These are phyloP conservation scores for Coleophoma crateriformis DNA, from an alignment of 2,329 filamentous ascomycete species.

Conservation along the genomic window DNA sequence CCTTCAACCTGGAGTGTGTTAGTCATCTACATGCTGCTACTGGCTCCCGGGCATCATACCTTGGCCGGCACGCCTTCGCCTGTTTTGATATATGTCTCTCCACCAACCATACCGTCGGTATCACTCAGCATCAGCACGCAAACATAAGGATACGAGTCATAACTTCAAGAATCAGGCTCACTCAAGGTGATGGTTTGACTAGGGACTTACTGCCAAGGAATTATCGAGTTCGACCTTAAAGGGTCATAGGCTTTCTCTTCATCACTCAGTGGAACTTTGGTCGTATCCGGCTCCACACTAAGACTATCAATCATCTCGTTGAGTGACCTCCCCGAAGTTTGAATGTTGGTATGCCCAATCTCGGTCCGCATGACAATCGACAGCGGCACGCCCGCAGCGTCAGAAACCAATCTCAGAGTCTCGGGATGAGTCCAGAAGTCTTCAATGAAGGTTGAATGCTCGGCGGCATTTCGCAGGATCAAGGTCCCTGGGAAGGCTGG, in stretches of 20 bases:
- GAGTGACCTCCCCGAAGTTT: conserved; percentile 10
- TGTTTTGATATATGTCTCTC: conserved; percentile 51
- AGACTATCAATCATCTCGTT: conserved; percentile 11
- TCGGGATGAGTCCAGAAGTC: conserved; percentile 21
- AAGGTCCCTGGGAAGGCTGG: conserved; percentile 10
- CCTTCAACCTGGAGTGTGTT: conserved; percentile 10
- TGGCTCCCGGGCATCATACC: conserved; percentile 16
- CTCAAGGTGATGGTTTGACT: not conserved
- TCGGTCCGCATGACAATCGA: conserved; percentile 19
- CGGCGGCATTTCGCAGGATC: conserved; percentile 15
- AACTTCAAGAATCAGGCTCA: conserved; percentile 3
- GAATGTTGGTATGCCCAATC: conserved; percentile 23
- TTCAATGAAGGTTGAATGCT: conserved; percentile 17
- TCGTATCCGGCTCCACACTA: conserved; percentile 11
- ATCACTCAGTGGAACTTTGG: conserved; percentile 11
- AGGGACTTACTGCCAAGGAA: conserved; percentile 19
- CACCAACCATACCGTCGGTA: conserved; percentile 34
- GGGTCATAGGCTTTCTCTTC: conserved; percentile 13
- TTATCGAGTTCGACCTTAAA: conserved; percentile 12
- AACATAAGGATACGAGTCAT: conserved; percentile 38
- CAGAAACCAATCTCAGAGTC: conserved; percentile 17
- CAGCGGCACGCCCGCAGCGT: conserved; percentile 16
- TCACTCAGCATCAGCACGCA: conserved; percentile 40
- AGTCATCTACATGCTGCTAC: not conserved
- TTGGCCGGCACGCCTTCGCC: conserved; percentile 31